These are phyloP conservation scores for Mycena citricolor DNA, from an alignment of 1,284 basidiomycete genomes.

Conservation along the genomic window DNA sequence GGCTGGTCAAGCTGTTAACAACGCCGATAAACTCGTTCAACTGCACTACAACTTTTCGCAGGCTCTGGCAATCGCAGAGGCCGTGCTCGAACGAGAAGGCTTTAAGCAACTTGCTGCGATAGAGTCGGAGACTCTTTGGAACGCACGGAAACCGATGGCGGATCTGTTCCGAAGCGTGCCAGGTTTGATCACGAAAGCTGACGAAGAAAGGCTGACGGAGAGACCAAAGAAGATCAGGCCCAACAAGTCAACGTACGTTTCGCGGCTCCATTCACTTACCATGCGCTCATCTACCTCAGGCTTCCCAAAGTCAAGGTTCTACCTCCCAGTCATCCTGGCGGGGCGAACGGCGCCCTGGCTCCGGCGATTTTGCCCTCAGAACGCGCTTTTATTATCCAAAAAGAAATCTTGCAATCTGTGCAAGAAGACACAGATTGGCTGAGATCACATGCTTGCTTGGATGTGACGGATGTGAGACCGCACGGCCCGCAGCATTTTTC, in stretches of 20 bases:
- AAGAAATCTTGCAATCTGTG: constrained; percentile 5
- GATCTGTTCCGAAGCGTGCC: constrained; percentile 82
- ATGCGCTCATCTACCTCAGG: constrained; percentile 29
- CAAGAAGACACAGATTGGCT: constrained; percentile 1
- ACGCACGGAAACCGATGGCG: constrained; percentile 71
- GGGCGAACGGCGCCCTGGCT: constrained; percentile 39
- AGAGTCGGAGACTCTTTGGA: constrained; percentile 72
- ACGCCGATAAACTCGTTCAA: constrained; percentile 83
- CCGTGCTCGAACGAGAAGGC: constrained; percentile 70
- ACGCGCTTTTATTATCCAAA: constrained; percentile 10
- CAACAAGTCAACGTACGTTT: constrained; percentile 37
- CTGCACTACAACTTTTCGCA: constrained; percentile 77
- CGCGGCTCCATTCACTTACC: constrained; percentile 5
- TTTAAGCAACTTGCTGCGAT: constrained; percentile 67
- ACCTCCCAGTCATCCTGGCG: constrained; percentile 35
- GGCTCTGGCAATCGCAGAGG: constrained; percentile 71
- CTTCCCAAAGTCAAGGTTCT: constrained; percentile 22
- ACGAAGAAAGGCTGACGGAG: constrained; percentile 68
- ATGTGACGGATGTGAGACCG: constrained; percentile 15
- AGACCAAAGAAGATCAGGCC: constrained; percentile 50
- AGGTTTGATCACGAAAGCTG: constrained; percentile 63
- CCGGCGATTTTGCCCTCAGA: constrained; percentile 23
- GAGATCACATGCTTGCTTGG: constrained; percentile 4
- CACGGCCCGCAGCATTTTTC: not conserved
- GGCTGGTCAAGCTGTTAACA: constrained; percentile 76